These are phyloP conservation scores for Abortiporus biennis DNA, from an alignment of 1,284 basidiomycete species.

Conservation along the genomic window DNA sequence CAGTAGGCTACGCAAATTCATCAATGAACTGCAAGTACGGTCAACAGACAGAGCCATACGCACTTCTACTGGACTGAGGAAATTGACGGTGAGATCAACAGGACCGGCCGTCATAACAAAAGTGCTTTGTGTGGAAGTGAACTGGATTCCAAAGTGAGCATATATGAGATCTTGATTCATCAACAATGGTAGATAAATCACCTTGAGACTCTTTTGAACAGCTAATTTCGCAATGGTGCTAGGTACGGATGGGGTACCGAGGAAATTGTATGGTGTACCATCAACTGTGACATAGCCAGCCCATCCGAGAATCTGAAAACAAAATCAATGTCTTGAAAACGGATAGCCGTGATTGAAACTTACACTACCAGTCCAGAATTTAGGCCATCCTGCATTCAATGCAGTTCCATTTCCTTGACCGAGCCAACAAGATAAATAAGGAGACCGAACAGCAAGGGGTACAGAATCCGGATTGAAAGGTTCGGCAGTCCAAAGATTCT, in stretches of 20 bases:
- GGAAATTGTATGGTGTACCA: conserved; percentile 47
- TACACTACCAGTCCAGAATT: conserved; percentile 61
- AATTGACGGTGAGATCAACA: conserved; percentile 51
- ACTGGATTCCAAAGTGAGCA: conserved; percentile 28
- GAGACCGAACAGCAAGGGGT: conserved; percentile 55
- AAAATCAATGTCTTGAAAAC: neutral
- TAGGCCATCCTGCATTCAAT: conserved; percentile 57
- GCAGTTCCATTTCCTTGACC: conserved; percentile 46
- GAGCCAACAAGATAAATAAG: conserved; percentile 63
- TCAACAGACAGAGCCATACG: conserved; percentile 7
- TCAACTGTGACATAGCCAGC: conserved; percentile 61
- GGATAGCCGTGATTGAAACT: too few species aligned
- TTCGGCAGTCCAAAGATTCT: conserved; percentile 23
- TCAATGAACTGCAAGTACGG: conserved; percentile 4
- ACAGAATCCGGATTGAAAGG: conserved; percentile 54
- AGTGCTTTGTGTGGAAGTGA: conserved; percentile 56
- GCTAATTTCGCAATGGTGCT: conserved; percentile 46
- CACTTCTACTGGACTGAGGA: conserved; percentile 61
- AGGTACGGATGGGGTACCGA: conserved; percentile 46
- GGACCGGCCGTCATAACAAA: conserved; percentile 57
- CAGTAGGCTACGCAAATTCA: conserved; percentile 35
- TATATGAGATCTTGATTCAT: neutral
- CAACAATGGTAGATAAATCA: neutral
- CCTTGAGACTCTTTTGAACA: conserved; percentile 39
- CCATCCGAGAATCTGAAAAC: conserved; percentile 55